Conservation (phyloP, 345 rosid species). For the Barbarea vulgaris region DNA sequence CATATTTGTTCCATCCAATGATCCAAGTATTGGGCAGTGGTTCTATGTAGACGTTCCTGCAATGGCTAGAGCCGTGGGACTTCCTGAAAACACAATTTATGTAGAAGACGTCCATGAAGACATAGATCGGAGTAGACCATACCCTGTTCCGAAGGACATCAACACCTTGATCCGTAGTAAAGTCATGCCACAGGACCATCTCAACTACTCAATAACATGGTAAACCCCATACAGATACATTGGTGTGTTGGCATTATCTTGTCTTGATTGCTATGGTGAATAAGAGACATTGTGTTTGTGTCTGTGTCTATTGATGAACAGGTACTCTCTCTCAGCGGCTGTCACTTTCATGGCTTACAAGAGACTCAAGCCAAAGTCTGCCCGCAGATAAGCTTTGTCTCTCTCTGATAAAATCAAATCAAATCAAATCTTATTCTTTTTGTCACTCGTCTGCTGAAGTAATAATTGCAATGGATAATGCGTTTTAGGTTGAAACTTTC, state of each 20-base stretch:
- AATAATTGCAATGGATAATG: slow-evolving; percentile 15
- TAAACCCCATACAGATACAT: slow-evolving; percentile 39
- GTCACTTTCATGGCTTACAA: slow-evolving; percentile 93
- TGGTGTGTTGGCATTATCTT: background rate
- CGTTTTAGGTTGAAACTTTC: slow-evolving; percentile 1
- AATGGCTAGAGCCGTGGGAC: slow-evolving; percentile 64
- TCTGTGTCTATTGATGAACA: slow-evolving; percentile 38
- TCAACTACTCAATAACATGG: slow-evolving; percentile 92
- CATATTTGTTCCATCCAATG: slow-evolving; percentile 91
- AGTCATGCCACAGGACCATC: slow-evolving; percentile 98
- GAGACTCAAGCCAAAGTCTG: slow-evolving; percentile 58
- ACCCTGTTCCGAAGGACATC: slow-evolving; percentile 88
- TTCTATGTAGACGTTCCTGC: slow-evolving; percentile 85
- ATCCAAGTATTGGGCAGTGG: slow-evolving; percentile 79
- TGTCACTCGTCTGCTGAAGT: slow-evolving; percentile 16
- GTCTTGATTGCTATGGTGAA: background rate
- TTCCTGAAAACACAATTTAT: slow-evolving; percentile 71
- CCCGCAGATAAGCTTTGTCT: slow-evolving; percentile 44
- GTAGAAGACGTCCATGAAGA: slow-evolving; percentile 76
- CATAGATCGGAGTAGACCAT: slow-evolving; percentile 71
- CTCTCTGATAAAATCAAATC: background rate
- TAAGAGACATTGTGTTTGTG: slow-evolving; percentile 15
- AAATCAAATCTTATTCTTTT: slow-evolving; percentile 29
- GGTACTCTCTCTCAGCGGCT: slow-evolving; percentile 94
- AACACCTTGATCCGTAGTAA: slow-evolving; percentile 82